Evolutionary conservation across 148 eudicot species (phyloP).

Genomic region (Polygonum maritimum): DNA sequence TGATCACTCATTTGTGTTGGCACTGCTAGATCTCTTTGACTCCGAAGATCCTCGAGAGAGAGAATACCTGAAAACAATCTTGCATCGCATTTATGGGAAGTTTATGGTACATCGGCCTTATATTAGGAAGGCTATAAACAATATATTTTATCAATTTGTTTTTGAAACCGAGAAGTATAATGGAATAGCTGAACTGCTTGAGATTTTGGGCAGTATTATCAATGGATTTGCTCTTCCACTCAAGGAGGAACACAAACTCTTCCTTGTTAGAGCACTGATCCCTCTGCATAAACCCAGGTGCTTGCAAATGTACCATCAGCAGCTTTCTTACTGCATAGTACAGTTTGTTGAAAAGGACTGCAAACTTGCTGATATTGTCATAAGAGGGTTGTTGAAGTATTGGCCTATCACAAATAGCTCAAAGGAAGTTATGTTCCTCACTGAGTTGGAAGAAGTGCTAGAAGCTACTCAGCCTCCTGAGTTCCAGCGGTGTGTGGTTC

Average conservation of each 20-base stretch:
- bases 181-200: conserved; percentile 10
- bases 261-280: conserved; percentile 1
- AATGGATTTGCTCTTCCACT: conserved; percentile 14
- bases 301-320: conserved; percentile 12
- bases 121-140: conserved; percentile 12
- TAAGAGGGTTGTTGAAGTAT: conserved; percentile 12
- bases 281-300: conserved; percentile 14
- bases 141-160: conserved; percentile 10
- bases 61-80: conserved; percentile 11
- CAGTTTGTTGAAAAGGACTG: conserved; percentile 14
- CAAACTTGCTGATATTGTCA: conserved; percentile 13
- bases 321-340: conserved; percentile 9
- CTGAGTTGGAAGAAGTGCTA: conserved; percentile 13
- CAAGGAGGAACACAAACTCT: conserved; percentile 15
- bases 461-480: conserved; percentile 12
- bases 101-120: conserved; percentile 15
- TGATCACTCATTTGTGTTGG: conserved; percentile 9
- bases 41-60: conserved; percentile 15
- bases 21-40: conserved; percentile 14
- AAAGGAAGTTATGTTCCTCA: conserved; percentile 12
- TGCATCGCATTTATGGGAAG: conserved; percentile 14
- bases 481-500: conserved; percentile 12
- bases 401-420: conserved; percentile 16
- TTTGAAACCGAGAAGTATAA: conserved; percentile 12
- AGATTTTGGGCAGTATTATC: conserved; percentile 13